Evolutionary conservation across 371 early-diverging fungal genomes (phyloP), one percentile per base, ranked within the genome.

Genomic region (Aphelidium insulamus): DNA sequence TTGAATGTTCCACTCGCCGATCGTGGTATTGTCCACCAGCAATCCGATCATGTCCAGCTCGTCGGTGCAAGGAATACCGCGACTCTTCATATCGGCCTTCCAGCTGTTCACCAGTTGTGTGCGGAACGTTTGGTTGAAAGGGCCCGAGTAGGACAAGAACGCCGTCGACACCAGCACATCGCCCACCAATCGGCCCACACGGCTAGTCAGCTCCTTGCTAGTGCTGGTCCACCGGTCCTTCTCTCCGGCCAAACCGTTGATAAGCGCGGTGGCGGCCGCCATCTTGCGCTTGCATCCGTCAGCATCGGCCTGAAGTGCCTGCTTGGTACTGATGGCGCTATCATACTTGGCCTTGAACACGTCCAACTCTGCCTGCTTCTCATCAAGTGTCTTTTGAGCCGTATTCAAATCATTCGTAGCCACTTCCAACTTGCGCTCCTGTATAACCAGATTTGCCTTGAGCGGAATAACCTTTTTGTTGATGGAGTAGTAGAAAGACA

Each of bases 1-100:
- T 41, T 68, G 62, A 37, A 68, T 63, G 43, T 66, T 65, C 68
- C 68, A 68, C 33, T 68, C 64, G 7, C 66, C 64, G 7, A 68
- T 48, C 6, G 61, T 59, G 4, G 63, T 68, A 23, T 55, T 57
- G 22, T 68, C 64, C 2, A 66, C 66, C 2, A 68, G 48, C 16
- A 68, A 30, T 2, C 56, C 55, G 27, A 55, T 59, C 24, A 66
- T 54, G 36, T 63, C 60, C 17, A 68, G 37, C 37, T 66, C 64
- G 6, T 54, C 54, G 9, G 60, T 62, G 49, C 54, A 55, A 2
- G 68, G 68, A 29, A 68, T 66, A 38, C 57, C 56, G 19, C 52
- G 37, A 16, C 40, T 45, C 1, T 34, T 34, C 1, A 68, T 40
- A 32, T 66, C 64, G 28, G 51, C 55, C 33, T 55, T 59, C 68